Evolutionary conservation across 2,329 filamentous ascomycete species (phyloP).

Genomic region (Aspergillus brunneoviolaceus): DNA sequence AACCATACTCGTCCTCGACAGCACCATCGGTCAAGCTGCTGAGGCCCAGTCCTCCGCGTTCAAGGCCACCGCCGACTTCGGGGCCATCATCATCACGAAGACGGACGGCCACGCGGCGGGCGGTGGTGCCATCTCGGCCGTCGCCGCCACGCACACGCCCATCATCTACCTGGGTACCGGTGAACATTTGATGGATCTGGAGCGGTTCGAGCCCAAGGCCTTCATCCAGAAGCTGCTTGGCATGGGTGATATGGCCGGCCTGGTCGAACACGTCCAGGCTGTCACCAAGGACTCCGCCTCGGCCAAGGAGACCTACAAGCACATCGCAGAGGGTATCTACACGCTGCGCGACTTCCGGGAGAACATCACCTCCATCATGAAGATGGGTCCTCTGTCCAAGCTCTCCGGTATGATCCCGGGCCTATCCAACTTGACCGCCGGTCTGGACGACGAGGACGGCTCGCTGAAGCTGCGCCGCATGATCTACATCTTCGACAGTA

Average conservation of each 20-base stretch:
- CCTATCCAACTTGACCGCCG: constrained; percentile 87
- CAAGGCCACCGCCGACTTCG: constrained; percentile 95
- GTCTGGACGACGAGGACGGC: constrained; percentile 97
- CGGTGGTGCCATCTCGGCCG: constrained; percentile 95
- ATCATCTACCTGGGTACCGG: constrained; percentile 98
- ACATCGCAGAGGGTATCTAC: constrained; percentile 95
- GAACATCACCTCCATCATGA: constrained; percentile 97
- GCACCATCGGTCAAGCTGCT: constrained; percentile 93
- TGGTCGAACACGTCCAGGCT: constrained; percentile 95
- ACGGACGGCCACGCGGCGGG: constrained; percentile 94
- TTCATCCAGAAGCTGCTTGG: constrained; percentile 93
- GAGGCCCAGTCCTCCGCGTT: constrained; percentile 94
- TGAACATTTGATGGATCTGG: constrained; percentile 93
- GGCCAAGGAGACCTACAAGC: constrained; percentile 96
- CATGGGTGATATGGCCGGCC: constrained; percentile 93
- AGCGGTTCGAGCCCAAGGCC: constrained; percentile 86
- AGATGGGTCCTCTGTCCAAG: constrained; percentile 96
- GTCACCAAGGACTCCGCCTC: constrained; percentile 80
- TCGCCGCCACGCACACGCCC: constrained; percentile 91
- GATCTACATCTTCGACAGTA: constrained; percentile 98
- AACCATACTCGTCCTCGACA: constrained; percentile 97
- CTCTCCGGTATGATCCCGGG: constrained; percentile 99
- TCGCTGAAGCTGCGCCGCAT: constrained; percentile 90
- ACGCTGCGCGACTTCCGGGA: constrained; percentile 91
- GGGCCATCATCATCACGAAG: constrained; percentile 98